Base-by-base conservation (phyloP, 305 asterid genomes). In the Stenogyne calaminthoides region DNA sequence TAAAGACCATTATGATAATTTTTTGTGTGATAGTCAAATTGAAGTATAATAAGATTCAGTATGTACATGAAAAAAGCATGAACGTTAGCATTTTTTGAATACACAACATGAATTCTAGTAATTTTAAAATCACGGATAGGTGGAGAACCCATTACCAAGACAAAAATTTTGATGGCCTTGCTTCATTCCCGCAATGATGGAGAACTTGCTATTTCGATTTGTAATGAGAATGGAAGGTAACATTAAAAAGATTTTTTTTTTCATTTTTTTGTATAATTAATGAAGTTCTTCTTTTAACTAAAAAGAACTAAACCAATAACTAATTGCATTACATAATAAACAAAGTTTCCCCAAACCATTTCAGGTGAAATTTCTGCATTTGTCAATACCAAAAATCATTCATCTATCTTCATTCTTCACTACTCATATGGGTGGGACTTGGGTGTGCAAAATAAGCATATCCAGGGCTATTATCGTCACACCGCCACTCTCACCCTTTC, bases 391-490 rank as follows among this genome's bases (percentile, higher is more conserved):
- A 18, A 54, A 54, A 55, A 8, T 9, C 9, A 55, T 9, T 15
- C 10, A 49, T 49, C 20, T 15, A 49, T 49, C 56, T 4, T 46
- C 20, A 5, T 0, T 15, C 5, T n/a, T n/a, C n/a, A n/a, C 19
- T 14, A 15, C 27, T 36, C 29, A 2, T n/a, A n/a, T n/a, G n/a
- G n/a, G n/a, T 25, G 29, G 29, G 3, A 1, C 29, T 4, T 10
- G 12, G 61, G 49, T 5, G 36, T n/a, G 81, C 76, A 82, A 82
- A 68, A 75, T 16, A 57, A 3, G 16, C 66, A 58, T 72, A 60
- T 59, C 60, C 70, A 73, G 72, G 86, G 82, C 29, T 44, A 77
- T 70, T 70, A 64, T 61, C n/a, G 16, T 67, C 68, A 46, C 52
- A 22, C 76, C 76, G 65, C 9, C 7, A 59, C 77, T 79, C 72